Percentiles rank a stretch among this genome's conserved stretches.
Conservation (phyloP, 2,329 filamentous ascomycete genomes). For the Pseudogymnoascus sp. region DNA sequence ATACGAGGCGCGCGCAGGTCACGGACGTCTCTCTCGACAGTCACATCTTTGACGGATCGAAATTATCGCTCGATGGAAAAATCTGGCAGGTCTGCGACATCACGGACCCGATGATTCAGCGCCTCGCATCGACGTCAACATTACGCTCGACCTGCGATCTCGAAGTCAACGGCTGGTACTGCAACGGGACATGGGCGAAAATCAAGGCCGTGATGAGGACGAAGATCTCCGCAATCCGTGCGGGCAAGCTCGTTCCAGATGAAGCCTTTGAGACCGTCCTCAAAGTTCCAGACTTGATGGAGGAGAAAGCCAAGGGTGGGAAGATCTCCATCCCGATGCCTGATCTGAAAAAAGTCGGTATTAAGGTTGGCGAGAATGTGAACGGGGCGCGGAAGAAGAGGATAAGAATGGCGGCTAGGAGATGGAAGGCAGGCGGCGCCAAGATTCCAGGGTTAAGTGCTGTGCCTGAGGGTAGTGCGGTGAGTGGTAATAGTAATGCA, state of each 20-base stretch:
- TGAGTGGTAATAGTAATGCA: constrained; percentile 11
- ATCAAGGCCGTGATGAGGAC: constrained; percentile 80
- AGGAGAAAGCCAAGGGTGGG: constrained; percentile 16
- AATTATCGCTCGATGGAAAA: constrained; percentile 70
- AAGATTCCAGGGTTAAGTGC: not conserved
- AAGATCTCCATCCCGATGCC: constrained; percentile 22
- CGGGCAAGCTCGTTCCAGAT: constrained; percentile 42
- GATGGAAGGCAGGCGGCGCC: not conserved
- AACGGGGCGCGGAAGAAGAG: constrained; percentile 16
- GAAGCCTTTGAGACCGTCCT: constrained; percentile 39
- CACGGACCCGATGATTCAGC: constrained; percentile 63
- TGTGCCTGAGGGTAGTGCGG: constrained; percentile 8
- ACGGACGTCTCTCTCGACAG: constrained; percentile 32
- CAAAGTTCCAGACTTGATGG: constrained; percentile 26
- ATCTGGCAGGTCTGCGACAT: constrained; percentile 95
- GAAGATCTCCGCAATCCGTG: constrained; percentile 65
- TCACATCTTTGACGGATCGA: constrained; percentile 77
- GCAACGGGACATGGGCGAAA: constrained; percentile 73
- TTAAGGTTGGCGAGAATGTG: constrained; percentile 14
- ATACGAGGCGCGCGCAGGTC: constrained; percentile 15
- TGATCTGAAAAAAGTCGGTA: constrained; percentile 19
- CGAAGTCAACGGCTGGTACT: constrained; percentile 71
- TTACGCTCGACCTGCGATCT: constrained; percentile 51
- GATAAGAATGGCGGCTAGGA: not conserved
- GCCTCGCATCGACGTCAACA: constrained; percentile 56